These are phyloP conservation scores for Lactarius quietus DNA, from an alignment of 768 basidiomycete genomes.

Conservation along the genomic window DNA sequence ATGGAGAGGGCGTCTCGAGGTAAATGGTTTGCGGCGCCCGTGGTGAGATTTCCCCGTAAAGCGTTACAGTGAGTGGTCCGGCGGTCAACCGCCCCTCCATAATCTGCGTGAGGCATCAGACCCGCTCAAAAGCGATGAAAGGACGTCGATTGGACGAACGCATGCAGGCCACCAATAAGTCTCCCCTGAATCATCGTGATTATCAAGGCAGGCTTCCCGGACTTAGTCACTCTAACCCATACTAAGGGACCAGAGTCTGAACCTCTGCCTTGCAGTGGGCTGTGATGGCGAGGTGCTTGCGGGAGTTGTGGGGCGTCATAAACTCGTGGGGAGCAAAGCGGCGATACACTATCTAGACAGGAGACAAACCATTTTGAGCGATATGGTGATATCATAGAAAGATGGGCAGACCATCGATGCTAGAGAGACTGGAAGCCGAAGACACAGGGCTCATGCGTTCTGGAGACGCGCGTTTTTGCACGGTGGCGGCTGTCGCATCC, in stretches of 20 bases:
- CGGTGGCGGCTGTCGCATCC: background rate
- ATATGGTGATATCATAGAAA: background rate
- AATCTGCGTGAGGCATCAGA: slow-evolving; percentile 6
- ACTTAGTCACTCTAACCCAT: slow-evolving; percentile 48
- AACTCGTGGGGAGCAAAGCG: slow-evolving; percentile 1
- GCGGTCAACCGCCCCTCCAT: slow-evolving; percentile 27
- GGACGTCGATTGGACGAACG: slow-evolving; percentile 39
- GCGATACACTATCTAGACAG: slow-evolving; percentile 3
- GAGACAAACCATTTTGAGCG: background rate
- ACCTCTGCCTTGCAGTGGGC: background rate
- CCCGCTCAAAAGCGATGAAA: slow-evolving; percentile 8
- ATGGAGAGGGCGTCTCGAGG: slow-evolving; percentile 35
- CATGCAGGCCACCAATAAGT: slow-evolving; percentile 69
- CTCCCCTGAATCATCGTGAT: slow-evolving; percentile 24
- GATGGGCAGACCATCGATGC: slow-evolving; percentile 10
- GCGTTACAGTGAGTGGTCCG: slow-evolving; percentile 32
- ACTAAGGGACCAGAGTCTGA: slow-evolving; percentile 14
- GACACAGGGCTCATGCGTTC: background rate
- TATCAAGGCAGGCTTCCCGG: slow-evolving; percentile 34
- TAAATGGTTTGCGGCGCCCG: slow-evolving; percentile 27
- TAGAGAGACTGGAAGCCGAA: slow-evolving; percentile 6
- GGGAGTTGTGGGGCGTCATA: background rate
- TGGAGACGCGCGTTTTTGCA: background rate
- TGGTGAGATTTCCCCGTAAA: slow-evolving; percentile 32
- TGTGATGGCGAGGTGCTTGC: background rate